These are phyloP conservation scores for Umbellularia californica DNA, from an alignment of 164 flowering plant species.

Conservation along the genomic window DNA sequence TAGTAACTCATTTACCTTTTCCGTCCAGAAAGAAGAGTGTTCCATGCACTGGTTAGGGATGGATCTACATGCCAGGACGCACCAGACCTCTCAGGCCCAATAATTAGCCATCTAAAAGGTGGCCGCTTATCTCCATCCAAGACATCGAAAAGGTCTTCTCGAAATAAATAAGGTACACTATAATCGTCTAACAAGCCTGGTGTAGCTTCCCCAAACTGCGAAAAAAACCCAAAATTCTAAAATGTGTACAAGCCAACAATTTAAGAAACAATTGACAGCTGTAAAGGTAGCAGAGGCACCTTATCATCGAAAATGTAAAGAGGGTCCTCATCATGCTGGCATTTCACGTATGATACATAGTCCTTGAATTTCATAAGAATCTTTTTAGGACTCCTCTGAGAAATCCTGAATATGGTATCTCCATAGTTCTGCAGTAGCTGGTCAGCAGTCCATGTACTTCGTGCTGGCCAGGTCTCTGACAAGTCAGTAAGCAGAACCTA, in stretches of 20 bases:
- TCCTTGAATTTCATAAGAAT: conserved; percentile 76
- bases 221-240: neutral
- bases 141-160: conserved; percentile 82
- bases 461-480: conserved; percentile 87
- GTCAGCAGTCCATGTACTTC: conserved; percentile 63
- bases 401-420: conserved; percentile 67
- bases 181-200: conserved; percentile 80
- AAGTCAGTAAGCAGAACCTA: conserved; percentile 75
- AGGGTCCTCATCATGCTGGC: conserved; percentile 98
- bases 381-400: conserved; percentile 70
- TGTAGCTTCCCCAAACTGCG: conserved; percentile 89
- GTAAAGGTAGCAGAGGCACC: conserved; percentile 32
- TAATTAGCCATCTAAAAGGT: conserved; percentile 88
- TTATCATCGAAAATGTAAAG: conserved; percentile 87
- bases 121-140: conserved; percentile 72
- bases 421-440: conserved; percentile 58
- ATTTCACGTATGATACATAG: conserved; percentile 69
- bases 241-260: neutral
- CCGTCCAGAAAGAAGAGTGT: conserved; percentile 88
- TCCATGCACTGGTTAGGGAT: conserved; percentile 99
- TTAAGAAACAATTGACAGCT: neutral
- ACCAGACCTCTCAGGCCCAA: conserved; percentile 99
- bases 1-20: conserved; percentile 57
- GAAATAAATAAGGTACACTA: conserved; percentile 76
- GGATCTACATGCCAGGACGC: conserved; percentile 99